Evolutionary conservation across 1,284 basidiomycete genomes (phyloP), one percentile per base, ranked within the genome.

Genomic region (Phylloporus sp.): DNA sequence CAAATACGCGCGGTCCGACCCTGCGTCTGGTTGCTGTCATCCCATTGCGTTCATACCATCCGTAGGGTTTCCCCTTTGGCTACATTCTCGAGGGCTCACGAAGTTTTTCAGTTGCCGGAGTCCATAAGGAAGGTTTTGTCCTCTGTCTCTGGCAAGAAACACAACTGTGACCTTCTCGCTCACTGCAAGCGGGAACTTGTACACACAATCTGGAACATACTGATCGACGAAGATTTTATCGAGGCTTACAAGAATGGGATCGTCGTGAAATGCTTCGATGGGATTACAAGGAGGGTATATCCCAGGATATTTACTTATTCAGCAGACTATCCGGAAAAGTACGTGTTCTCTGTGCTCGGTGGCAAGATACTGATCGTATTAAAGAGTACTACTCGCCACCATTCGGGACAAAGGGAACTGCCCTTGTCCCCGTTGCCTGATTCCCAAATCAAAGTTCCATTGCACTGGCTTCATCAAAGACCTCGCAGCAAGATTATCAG

Each of bases 21-120:
- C 37, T 15, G 1, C 53, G 2, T 64, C 59, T 3, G 60, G 66
- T 1, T 53, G 29, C 23, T 68, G 67, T 59, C 65, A 68, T 41
- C 65, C 6, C 1, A 58, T 68, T 8, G 25, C 37, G 2, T 68
- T 68, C n/a, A 68, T 68, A 4, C 67, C 32, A 14, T 41, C 3
- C 0, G 39, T 68, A 8, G 1, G n/a, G 39, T 19, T 4, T 17
- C 19, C 41, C 11, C 41, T 43, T 4, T 14, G 5, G 19, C 4
- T 17, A 15, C 19, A 5, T 5, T 19, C 19, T 19, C 19, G 41
- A 43, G 19, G 15, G 19, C 19, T 17, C 19, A 43, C 5, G 12
- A 43, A 19, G 17, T 19, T 17, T 25, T n/a, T 19, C 45, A 47
- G 45, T 23, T 47, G 5, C 45, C 45, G 4, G 45, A 47, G 45